Conservation (phyloP, 805 yeast species). For the Starmera amethionina region DNA sequence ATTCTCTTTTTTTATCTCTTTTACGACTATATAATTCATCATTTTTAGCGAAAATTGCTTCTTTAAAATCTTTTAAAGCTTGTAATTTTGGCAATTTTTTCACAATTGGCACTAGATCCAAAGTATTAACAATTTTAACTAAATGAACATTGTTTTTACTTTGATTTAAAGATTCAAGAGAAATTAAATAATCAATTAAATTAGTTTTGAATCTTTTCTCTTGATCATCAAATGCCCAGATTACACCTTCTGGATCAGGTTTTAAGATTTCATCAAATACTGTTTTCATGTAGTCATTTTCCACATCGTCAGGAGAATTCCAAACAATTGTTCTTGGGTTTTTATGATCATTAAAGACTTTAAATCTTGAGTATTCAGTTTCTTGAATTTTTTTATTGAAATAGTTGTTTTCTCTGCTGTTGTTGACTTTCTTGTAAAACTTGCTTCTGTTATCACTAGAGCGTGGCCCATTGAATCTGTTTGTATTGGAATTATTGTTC, state of each 20-base stretch:
- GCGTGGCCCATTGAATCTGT: too few relatives aligned
- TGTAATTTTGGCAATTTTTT: slow-evolving; percentile 8
- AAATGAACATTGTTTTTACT: slow-evolving; percentile 6
- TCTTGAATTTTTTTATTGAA: too few relatives aligned
- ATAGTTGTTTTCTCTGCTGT: too few relatives aligned
- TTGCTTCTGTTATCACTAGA: too few relatives aligned
- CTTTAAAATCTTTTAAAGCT: slow-evolving; percentile 20
- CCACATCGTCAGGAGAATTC: background rate
- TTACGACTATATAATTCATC: slow-evolving; percentile 17
- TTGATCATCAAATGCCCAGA: background rate
- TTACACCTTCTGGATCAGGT: background rate
- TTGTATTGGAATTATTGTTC: too few relatives aligned
- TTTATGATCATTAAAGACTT: too few relatives aligned
- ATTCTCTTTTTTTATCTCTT: slow-evolving; percentile 14
- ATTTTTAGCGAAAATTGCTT: slow-evolving; percentile 10
- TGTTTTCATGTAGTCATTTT: background rate
- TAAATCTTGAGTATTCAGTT: too few relatives aligned
- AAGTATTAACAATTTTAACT: slow-evolving; percentile 11
- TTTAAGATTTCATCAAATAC: background rate
- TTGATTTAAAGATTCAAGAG: background rate
- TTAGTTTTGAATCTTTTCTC: background rate
- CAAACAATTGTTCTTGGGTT: background rate
- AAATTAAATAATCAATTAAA: background rate
- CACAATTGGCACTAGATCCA: slow-evolving; percentile 3
- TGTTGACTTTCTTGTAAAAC: too few relatives aligned